Conservation (phyloP, 208 protist species). For the Wallacemonas sp. region DNA sequence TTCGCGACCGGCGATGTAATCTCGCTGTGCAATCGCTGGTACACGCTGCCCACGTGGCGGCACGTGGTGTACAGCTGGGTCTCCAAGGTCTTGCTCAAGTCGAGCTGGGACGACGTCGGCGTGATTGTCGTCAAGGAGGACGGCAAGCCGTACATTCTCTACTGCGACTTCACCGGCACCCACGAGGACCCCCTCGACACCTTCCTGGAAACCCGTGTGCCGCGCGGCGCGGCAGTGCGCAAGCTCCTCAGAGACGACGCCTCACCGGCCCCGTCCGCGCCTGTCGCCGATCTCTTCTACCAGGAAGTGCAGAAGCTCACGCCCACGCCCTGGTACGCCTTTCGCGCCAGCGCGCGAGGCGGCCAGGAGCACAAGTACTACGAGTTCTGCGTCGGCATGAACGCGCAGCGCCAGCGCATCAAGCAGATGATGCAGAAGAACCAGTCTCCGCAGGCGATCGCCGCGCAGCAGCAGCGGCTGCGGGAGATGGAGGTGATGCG, state of each 20-base stretch:
- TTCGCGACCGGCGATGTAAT: slow-evolving; percentile 85
- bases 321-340: slow-evolving; percentile 84
- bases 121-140: slow-evolving; percentile 56
- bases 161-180: slow-evolving; percentile 66
- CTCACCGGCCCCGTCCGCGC: slow-evolving; percentile 25
- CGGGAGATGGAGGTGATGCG: slow-evolving; percentile 77
- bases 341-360: slow-evolving; percentile 66
- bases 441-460: slow-evolving; percentile 56
- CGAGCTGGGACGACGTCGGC: slow-evolving; percentile 85
- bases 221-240: slow-evolving; percentile 74
- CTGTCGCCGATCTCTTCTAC: slow-evolving; percentile 54
- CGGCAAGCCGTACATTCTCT: slow-evolving; percentile 65
- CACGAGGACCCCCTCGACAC: slow-evolving; percentile 60
- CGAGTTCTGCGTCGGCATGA: slow-evolving; percentile 70
- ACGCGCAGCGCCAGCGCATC: slow-evolving; percentile 62
- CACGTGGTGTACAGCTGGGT: slow-evolving; percentile 77
- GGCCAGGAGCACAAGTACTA: slow-evolving; percentile 79
- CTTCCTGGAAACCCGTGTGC: slow-evolving; percentile 59
- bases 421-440: slow-evolving; percentile 45
- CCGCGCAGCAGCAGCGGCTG: slow-evolving; percentile 54
- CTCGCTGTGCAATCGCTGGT: slow-evolving; percentile 87
- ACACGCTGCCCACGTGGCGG: slow-evolving; percentile 77
- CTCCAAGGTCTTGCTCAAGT: slow-evolving; percentile 86
- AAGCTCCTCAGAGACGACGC: slow-evolving; percentile 46
- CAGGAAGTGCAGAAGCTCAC: slow-evolving; percentile 61